Percentiles rank a stretch among this genome's conserved stretches.
Evolutionary conservation across 306 rosid genomes (phyloP).

Genomic region (Castanopsis chinensis): DNA sequence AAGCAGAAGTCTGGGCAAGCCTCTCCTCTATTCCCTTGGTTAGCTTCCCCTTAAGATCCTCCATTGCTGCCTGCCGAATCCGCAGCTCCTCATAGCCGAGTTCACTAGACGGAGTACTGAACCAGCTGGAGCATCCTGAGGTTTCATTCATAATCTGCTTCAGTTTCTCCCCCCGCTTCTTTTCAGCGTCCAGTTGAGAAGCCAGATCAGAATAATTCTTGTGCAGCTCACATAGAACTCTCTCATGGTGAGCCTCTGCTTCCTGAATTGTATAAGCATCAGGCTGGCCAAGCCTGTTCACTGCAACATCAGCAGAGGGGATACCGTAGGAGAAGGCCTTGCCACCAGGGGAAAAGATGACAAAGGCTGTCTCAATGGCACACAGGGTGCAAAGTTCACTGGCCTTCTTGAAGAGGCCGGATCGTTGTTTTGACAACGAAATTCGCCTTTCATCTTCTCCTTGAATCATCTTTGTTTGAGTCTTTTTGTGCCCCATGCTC

Average conservation of each 20-base stretch:
- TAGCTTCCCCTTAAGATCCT: background rate
- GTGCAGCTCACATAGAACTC: background rate
- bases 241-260: background rate
- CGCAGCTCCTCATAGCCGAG: background rate
- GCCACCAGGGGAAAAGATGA: conserved; percentile 12
- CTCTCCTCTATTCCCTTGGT: background rate
- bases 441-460: background rate
- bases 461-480: background rate
- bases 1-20: background rate
- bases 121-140: background rate
- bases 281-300: background rate
- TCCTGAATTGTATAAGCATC: background rate
- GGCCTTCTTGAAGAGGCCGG: conserved; percentile 19
- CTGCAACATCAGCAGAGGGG: background rate
- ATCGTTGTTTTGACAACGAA: background rate
- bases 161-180: background rate
- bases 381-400: background rate
- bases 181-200: background rate
- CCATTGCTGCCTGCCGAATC: background rate
- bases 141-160: background rate
- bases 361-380: background rate
- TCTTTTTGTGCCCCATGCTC: background rate
- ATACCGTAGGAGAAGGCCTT: background rate
- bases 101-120: background rate
- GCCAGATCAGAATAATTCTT: background rate